Evolutionary conservation across 164 flowering plant genomes (phyloP), one percentile per base, ranked within the genome.

Genomic region (Taxillus chinensis): DNA sequence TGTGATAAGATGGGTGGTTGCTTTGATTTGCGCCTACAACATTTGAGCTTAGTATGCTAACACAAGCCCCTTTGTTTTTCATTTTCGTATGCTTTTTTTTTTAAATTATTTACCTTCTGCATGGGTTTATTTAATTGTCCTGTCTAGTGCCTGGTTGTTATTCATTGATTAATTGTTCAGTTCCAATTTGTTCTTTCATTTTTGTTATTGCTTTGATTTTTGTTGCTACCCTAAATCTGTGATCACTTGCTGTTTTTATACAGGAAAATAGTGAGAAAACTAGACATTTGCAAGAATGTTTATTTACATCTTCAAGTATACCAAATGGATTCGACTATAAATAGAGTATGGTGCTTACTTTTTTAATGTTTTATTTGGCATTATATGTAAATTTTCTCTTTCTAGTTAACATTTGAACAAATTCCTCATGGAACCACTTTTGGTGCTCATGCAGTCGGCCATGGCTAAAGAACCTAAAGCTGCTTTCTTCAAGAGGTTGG

Each of bases 241-340:
- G 40, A 49, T 39, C 50, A 17, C 48, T 59, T 39, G 12, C 48
- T 61, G 39, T 58, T 65, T n/a, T 39, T 61, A 48, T 70, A 49
- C 81, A 87, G 99, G 99, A 95, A 85, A 96, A 95, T 45, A 87
- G 99, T 77, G 99, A 95, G 75, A 95, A 95, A 76, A 75, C 92
- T 13, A 95, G 57, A 91, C 99, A 54, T 87, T 98, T 63, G 93
- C 96, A 7, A 98, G 99, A 63, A 95, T 95, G 99, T 95, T 75
- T 95, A 91, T 72, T 80, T 95, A 68, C 96, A 91, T 81, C 91
- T 95, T 77, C 99, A 86, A 84, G 99, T 95, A 13, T 95, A 91
- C 76, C 86, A 96, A 68, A 79, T 91, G 87, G 96, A 95, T 77
- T 79, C 96, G 57, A 83, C 95, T 41, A 67, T 91, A 57, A 95